phyloP scores from a whole-genome alignment of 306 rosid genomes.

The Glycyrrhiza uralensis region DNA sequence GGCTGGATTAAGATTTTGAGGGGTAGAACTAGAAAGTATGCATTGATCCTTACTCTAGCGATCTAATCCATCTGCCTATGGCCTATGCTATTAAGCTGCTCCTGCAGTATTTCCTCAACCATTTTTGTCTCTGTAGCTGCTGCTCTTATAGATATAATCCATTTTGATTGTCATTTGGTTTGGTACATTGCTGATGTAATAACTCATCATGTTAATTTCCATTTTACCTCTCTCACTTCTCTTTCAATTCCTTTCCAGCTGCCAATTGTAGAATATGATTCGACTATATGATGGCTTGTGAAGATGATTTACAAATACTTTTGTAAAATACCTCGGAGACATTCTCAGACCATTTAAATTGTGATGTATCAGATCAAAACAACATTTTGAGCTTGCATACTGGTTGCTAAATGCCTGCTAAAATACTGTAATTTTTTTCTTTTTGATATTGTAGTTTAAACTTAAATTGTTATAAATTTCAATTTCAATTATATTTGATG shows the following conservation, averaged over 20 bases:
- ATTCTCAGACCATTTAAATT: background rate
- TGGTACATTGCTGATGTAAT: background rate
- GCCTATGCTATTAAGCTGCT: background rate
- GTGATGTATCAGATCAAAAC: background rate
- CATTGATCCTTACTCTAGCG: background rate
- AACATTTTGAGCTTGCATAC: background rate
- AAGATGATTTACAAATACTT: slow-evolving; percentile 26
- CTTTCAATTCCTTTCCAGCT: slow-evolving; percentile 47
- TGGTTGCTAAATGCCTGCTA: background rate
- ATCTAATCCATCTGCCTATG: background rate
- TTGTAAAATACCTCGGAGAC: slow-evolving; percentile 2
- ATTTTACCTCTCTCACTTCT: background rate
- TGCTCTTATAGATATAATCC: background rate
- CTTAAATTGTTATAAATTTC: background rate
- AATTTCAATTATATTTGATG: background rate
- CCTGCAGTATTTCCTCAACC: background rate
- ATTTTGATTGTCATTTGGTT: slow-evolving; percentile 8
- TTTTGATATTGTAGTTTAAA: background rate
- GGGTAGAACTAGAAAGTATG: slow-evolving; percentile 10
- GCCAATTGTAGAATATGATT: slow-evolving; percentile 81
- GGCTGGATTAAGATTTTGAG: background rate
- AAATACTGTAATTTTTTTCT: background rate
- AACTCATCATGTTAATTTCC: slow-evolving; percentile 1
- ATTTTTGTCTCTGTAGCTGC: slow-evolving; percentile 8
- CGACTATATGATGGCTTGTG: background rate